phyloP scores from a whole-genome alignment of 441 rosid species.

The Euphorbia corollata region DNA sequence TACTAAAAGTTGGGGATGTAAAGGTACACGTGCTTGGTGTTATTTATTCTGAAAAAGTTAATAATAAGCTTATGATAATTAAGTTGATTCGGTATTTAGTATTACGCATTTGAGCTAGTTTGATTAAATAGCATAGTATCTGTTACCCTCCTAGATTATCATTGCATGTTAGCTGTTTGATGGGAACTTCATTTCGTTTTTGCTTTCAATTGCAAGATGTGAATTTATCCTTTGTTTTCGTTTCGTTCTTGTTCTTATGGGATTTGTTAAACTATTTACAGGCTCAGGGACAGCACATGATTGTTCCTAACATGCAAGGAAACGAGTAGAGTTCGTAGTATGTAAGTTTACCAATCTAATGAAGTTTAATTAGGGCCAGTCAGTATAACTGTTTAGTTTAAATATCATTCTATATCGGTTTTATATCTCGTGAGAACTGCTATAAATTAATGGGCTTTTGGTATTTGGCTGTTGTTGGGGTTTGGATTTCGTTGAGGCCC shows the following conservation, averaged over 20 bases:
- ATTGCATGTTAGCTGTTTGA: no score
- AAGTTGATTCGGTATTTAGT: no score
- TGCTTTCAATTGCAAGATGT: no score
- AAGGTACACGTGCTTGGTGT: no score
- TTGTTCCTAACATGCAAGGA: slow-evolving; percentile 45
- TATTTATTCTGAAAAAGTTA: no score
- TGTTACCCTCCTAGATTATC: no score
- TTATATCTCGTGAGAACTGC: slow-evolving; percentile 19
- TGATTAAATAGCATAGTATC: no score
- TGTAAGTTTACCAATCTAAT: slow-evolving; percentile 15
- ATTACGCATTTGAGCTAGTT: no score
- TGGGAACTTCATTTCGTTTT: no score
- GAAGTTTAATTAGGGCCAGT: slow-evolving; percentile 18
- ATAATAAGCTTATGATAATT: no score
- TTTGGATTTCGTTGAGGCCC: slow-evolving; percentile 12
- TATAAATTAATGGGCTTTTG: slow-evolving; percentile 12
- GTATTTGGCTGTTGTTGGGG: slow-evolving; percentile 2
- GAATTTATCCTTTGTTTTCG: no score
- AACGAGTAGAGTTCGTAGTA: slow-evolving; percentile 29
- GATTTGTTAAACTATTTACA: slow-evolving; percentile 25
- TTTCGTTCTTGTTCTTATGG: neutral
- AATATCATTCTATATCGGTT: slow-evolving; percentile 17
- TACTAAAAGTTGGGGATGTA: no score
- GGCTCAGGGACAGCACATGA: slow-evolving; percentile 46
- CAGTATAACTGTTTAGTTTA: slow-evolving; percentile 24